Conservation (phyloP, 2,329 filamentous ascomycete genomes). For the Parastagonospora nodorum region DNA sequence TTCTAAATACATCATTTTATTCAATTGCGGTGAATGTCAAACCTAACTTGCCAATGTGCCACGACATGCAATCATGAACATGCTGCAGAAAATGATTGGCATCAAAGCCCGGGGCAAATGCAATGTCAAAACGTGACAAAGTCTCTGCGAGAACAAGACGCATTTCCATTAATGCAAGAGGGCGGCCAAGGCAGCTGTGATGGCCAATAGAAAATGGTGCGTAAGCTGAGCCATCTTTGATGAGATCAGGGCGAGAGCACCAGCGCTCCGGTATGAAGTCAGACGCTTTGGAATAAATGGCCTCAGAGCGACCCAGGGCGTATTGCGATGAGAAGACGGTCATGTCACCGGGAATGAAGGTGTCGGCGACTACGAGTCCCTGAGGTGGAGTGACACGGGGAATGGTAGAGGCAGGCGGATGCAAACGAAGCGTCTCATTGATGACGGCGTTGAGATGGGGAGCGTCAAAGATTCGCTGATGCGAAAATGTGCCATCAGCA, state of each 20-base stretch:
- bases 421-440: not conserved
- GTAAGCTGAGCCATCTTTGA: slow-evolving; percentile 8
- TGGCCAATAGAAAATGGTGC: slow-evolving; percentile 14
- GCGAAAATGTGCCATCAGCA: slow-evolving; percentile 1
- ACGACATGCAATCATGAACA: no score
- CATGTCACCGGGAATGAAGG: slow-evolving; percentile 11
- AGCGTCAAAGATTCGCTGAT: slow-evolving; percentile 12
- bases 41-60: no score
- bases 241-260: slow-evolving; percentile 5
- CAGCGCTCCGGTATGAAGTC: slow-evolving; percentile 26
- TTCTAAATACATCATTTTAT: no score
- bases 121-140: no score
- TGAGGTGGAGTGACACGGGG: slow-evolving; percentile 41
- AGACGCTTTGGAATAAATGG: slow-evolving; percentile 7
- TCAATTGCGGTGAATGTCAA: no score
- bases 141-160: slow-evolving; percentile 1
- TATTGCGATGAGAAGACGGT: slow-evolving; percentile 10
- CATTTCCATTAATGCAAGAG: slow-evolving; percentile 2
- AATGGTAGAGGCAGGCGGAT: slow-evolving; percentile 39
- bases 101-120: no score
- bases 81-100: no score
- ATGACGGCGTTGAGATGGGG: slow-evolving; percentile 36
- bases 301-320: slow-evolving; percentile 5
- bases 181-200: slow-evolving; percentile 3
- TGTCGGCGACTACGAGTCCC: slow-evolving; percentile 26